phyloP scores from a whole-genome alignment of 2,329 filamentous ascomycete species.

The Alternaria alternata region DNA sequence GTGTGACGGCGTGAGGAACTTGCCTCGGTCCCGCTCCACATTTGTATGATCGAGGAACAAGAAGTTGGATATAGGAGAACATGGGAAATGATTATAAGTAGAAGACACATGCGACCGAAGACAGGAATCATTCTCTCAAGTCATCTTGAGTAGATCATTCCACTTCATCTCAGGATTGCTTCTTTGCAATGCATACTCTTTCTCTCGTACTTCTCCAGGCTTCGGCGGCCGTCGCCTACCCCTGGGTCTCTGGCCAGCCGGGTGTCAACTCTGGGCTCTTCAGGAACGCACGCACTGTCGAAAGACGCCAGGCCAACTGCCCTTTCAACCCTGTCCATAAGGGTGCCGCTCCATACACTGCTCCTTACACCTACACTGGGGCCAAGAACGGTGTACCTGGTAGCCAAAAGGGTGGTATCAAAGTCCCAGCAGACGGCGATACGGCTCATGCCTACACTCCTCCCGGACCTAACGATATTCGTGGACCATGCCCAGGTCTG shows the following conservation, averaged over 20 bases:
- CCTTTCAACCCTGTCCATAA: slow-evolving; percentile 37
- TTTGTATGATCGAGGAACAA: neutral
- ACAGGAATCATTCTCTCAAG: neutral
- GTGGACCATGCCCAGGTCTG: slow-evolving; percentile 53
- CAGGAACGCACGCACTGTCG: slow-evolving; percentile 12
- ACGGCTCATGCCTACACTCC: slow-evolving; percentile 36
- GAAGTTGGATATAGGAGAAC: neutral
- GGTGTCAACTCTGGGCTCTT: slow-evolving; percentile 30
- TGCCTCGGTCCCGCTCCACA: slow-evolving; percentile 3
- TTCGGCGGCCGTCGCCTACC: slow-evolving; percentile 25
- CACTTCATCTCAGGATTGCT: neutral
- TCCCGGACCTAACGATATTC: slow-evolving; percentile 33
- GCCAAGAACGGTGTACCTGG: slow-evolving; percentile 55
- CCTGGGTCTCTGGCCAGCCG: slow-evolving; percentile 29
- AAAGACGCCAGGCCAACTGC: slow-evolving; percentile 27
- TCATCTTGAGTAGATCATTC: neutral
- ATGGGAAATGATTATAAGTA: slow-evolving; percentile 4
- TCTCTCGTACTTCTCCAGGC: slow-evolving; percentile 28
- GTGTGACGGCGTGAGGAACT: neutral
- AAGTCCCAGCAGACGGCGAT: slow-evolving; percentile 55
- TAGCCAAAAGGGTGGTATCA: slow-evolving; percentile 53
- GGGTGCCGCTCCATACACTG: slow-evolving; percentile 28
- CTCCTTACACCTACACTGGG: slow-evolving; percentile 51
- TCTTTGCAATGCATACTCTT: slow-evolving; percentile 23
- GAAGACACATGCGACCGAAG: neutral